These are phyloP conservation scores for Aspergillus pseudoviridinutans DNA, from an alignment of 2,329 filamentous ascomycete species.

Conservation along the genomic window DNA sequence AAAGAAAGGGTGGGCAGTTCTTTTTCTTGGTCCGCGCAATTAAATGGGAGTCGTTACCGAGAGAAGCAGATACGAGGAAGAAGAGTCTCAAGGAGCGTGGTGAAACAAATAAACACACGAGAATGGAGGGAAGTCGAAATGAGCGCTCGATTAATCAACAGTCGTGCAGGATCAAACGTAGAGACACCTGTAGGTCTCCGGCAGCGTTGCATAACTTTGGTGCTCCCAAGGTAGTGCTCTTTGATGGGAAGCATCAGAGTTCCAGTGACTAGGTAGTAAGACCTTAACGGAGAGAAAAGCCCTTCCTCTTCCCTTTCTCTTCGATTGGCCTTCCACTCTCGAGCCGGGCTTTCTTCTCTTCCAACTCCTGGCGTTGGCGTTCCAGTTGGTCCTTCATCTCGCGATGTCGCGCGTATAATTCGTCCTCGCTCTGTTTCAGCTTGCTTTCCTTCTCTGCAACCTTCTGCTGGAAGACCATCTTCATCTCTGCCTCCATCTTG, in stretches of 20 bases:
- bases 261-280: slow-evolving; percentile 6
- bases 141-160: slow-evolving; percentile 25
- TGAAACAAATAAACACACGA: slow-evolving; percentile 24
- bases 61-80: slow-evolving; percentile 28
- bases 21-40: slow-evolving; percentile 25
- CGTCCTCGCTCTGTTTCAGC: slow-evolving; percentile 98
- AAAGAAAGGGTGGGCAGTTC: slow-evolving; percentile 16
- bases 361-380: slow-evolving; percentile 86
- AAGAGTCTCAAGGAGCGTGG: slow-evolving; percentile 30
- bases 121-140: slow-evolving; percentile 19
- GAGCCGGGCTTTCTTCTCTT: slow-evolving; percentile 96
- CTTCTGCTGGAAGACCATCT: slow-evolving; percentile 99
- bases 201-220: slow-evolving; percentile 18
- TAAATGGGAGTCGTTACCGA: slow-evolving; percentile 27
- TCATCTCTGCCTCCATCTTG: slow-evolving; percentile 99
- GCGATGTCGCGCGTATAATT: slow-evolving; percentile 93
- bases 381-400: slow-evolving; percentile 99
- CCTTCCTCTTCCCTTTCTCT: slow-evolving; percentile 98
- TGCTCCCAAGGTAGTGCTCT: slow-evolving; percentile 14
- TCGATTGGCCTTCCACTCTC: slow-evolving; percentile 94
- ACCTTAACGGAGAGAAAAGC: slow-evolving; percentile 90
- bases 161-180: slow-evolving; percentile 24
- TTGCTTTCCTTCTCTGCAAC: slow-evolving; percentile 99
- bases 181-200: slow-evolving; percentile 18
- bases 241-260: slow-evolving; percentile 10